A percentile compares a stretch with the other conserved stretches of the same genome.
Conservation (phyloP, 2,329 filamentous ascomycete species). For the Diplodia scrobiculata region DNA sequence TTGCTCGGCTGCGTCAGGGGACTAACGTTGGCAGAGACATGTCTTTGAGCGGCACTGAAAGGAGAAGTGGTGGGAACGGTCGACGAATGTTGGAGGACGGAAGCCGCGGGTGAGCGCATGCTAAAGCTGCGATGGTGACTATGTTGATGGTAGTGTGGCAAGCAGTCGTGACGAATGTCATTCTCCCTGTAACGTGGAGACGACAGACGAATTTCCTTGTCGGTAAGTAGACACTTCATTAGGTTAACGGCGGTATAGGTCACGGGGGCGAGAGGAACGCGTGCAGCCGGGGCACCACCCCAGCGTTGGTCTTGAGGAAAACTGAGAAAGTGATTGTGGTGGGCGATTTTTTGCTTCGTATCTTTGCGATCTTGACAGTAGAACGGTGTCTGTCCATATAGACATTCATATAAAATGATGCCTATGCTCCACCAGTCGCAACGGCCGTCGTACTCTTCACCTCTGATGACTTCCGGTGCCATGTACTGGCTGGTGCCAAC, state of each 20-base stretch:
- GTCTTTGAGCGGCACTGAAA: constrained; percentile 31
- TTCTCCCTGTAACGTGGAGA: constrained; percentile 72
- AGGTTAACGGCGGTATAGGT: constrained; percentile 75
- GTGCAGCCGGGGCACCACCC: constrained; percentile 55
- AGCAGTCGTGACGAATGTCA: constrained; percentile 49
- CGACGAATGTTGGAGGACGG: neutral
- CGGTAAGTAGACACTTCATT: constrained; percentile 70
- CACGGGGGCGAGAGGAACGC: constrained; percentile 53
- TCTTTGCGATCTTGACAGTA: constrained; percentile 76
- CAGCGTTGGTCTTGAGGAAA: constrained; percentile 65
- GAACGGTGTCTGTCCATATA: constrained; percentile 91
- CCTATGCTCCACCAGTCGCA: constrained; percentile 98
- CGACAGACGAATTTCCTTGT: constrained; percentile 75
- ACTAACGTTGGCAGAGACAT: constrained; percentile 16
- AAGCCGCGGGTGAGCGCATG: constrained; percentile 1
- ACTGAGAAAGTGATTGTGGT: constrained; percentile 68
- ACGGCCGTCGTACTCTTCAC: constrained; percentile 81
- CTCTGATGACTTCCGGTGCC: constrained; percentile 88
- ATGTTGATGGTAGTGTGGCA: neutral
- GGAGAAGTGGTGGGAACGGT: neutral
- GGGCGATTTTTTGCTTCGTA: constrained; percentile 84
- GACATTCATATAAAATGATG: constrained; percentile 89
- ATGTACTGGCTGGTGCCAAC: constrained; percentile 98
- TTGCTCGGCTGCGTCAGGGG: constrained; percentile 45
- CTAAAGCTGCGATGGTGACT: constrained; percentile 21